These are phyloP conservation scores for Nannochloropsis gaditana DNA, from an alignment of 108 stramenopile species.

Conservation along the genomic window DNA sequence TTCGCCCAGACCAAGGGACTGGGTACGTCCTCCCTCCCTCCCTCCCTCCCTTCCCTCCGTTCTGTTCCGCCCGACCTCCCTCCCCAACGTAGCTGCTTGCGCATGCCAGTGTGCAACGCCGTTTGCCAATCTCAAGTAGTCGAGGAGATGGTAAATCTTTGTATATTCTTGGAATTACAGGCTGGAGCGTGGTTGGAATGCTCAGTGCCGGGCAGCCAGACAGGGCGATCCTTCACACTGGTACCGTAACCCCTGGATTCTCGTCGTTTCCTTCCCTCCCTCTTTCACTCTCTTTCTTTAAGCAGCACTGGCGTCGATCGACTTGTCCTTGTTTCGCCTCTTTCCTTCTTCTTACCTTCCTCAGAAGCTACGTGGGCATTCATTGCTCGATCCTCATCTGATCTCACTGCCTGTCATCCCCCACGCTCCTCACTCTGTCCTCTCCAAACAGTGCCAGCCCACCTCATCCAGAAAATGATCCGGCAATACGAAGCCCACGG, in stretches of 20 bases:
- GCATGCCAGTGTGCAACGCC: too few species aligned
- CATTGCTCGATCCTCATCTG: too few species aligned
- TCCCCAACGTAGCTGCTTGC: neutral
- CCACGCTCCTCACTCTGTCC: neutral
- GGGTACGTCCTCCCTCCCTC: neutral
- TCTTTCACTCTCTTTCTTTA: neutral
- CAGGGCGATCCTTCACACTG: neutral
- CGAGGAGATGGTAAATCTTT: too few species aligned
- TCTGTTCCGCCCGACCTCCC: neutral
- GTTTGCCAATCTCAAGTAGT: too few species aligned
- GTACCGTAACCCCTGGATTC: neutral
- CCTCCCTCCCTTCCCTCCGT: neutral
- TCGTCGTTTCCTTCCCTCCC: neutral
- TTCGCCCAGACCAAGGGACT: conserved; percentile 6
- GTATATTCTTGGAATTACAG: neutral
- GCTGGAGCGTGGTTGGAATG: neutral
- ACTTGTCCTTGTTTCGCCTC: neutral
- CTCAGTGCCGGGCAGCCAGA: neutral
- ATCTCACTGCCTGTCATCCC: neutral
- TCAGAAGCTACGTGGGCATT: neutral
- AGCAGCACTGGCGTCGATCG: neutral
- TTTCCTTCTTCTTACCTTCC: neutral
- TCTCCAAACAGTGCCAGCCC: neutral
- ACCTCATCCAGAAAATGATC: conserved; percentile 5
- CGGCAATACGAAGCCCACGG: neutral